These are phyloP conservation scores for Rhizopogon roseolus DNA, from an alignment of 768 basidiomycete species.

Conservation along the genomic window DNA sequence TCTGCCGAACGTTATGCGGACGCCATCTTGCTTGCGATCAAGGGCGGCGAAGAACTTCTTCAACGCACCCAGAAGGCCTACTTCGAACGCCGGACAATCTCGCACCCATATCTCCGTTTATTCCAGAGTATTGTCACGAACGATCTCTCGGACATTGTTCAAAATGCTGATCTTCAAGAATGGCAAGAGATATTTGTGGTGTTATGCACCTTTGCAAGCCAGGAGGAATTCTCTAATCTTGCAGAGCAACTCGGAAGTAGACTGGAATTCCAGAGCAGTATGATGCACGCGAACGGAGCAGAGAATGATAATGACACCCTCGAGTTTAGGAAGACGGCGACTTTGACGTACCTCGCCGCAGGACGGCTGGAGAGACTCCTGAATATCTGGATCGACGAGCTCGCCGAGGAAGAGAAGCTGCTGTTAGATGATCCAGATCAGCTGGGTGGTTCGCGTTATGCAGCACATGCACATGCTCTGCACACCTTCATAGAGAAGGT, in stretches of 20 bases:
- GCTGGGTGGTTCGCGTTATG: slow-evolving; percentile 53
- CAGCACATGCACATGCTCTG: slow-evolving; percentile 78
- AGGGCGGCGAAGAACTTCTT: slow-evolving; percentile 84
- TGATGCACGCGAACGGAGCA: slow-evolving; percentile 42
- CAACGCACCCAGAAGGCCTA: slow-evolving; percentile 89
- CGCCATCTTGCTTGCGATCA: slow-evolving; percentile 88
- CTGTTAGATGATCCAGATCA: slow-evolving; percentile 37
- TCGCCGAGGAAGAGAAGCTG: slow-evolving; percentile 75
- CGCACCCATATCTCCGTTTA: slow-evolving; percentile 83
- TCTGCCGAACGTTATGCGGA: slow-evolving; percentile 89
- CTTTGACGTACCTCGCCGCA: slow-evolving; percentile 90
- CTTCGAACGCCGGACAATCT: slow-evolving; percentile 75
- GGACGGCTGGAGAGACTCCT: slow-evolving; percentile 83
- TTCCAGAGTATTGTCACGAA: slow-evolving; percentile 93
- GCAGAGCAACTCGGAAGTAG: slow-evolving; percentile 90
- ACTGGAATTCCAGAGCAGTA: slow-evolving; percentile 78
- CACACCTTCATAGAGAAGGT: slow-evolving; percentile 97
- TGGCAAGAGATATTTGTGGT: slow-evolving; percentile 98
- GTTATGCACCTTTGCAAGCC: slow-evolving; percentile 85
- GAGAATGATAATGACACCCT: slow-evolving; percentile 27
- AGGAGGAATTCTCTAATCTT: slow-evolving; percentile 82
- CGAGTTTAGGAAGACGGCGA: slow-evolving; percentile 80
- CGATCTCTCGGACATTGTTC: slow-evolving; percentile 90
- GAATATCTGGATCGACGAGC: slow-evolving; percentile 88
- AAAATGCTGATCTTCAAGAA: slow-evolving; percentile 90